phyloP scores from a whole-genome alignment of 192 early-diverging fungal genomes.

The Coemansia sp. region DNA sequence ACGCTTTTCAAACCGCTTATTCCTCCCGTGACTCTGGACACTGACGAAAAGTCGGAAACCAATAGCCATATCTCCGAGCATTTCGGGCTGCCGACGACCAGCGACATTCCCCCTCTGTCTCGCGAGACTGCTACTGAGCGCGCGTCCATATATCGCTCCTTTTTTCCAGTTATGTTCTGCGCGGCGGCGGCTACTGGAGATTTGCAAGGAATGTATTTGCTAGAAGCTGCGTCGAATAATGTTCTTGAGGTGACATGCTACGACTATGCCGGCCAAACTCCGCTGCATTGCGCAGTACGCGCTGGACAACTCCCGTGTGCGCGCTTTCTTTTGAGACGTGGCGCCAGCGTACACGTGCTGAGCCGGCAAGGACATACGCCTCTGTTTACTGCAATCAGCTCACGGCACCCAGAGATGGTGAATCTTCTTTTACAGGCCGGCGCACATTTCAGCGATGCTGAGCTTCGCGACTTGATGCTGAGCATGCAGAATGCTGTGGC shows the following conservation, averaged over 20 bases:
- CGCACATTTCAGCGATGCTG: constrained; percentile 86
- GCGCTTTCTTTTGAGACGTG: constrained; percentile 74
- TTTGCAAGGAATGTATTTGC: constrained; percentile 69
- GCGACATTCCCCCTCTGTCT: constrained; percentile 17
- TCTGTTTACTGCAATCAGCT: constrained; percentile 76
- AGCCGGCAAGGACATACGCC: constrained; percentile 90
- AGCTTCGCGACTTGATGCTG: constrained; percentile 66
- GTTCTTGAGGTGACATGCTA: constrained; percentile 66
- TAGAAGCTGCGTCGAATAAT: constrained; percentile 62
- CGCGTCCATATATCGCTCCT: constrained; percentile 68
- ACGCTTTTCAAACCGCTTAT: constrained; percentile 6
- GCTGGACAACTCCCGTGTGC: constrained; percentile 74
- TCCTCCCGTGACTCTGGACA: neutral
- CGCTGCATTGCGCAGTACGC: constrained; percentile 83
- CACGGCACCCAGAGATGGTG: constrained; percentile 64
- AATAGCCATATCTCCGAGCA: too few species aligned
- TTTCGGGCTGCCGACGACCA: neutral
- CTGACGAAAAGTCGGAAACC: neutral
- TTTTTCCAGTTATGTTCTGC: constrained; percentile 84
- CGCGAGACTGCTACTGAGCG: constrained; percentile 58
- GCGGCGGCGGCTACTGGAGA: constrained; percentile 85
- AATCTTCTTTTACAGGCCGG: constrained; percentile 73
- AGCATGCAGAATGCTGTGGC: constrained; percentile 54
- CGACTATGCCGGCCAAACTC: constrained; percentile 80
- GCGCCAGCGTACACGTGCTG: constrained; percentile 87